Evolutionary conservation across 1,284 basidiomycete genomes (phyloP).

Genomic region (Thelephora terrestris): DNA sequence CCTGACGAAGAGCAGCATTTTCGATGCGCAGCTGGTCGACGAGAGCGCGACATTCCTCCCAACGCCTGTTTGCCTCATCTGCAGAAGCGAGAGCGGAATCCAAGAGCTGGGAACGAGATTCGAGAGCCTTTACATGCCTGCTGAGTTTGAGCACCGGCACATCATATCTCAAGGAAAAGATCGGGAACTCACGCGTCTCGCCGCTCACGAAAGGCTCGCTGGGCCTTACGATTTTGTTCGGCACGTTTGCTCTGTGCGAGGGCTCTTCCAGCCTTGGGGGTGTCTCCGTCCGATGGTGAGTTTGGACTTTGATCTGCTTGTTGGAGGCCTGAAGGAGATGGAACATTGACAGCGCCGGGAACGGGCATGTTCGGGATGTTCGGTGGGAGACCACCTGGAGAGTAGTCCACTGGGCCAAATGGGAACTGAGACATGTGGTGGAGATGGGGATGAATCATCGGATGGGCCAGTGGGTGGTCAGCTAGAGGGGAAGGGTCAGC

Average conservation of each 20-base stretch:
- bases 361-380: constrained; percentile 7
- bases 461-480: constrained; percentile 18
- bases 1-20: constrained; percentile 52
- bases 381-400: constrained; percentile 41
- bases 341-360: constrained; percentile 16
- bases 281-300: constrained; percentile 16
- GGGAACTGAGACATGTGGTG: constrained; percentile 14
- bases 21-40: constrained; percentile 76
- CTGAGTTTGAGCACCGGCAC: neutral
- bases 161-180: constrained; percentile 2
- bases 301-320: constrained; percentile 20
- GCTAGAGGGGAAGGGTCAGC: constrained; percentile 20
- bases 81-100: constrained; percentile 74
- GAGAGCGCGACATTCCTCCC: constrained; percentile 75
- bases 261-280: constrained; percentile 32
- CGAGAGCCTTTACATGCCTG: constrained; percentile 76
- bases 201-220: constrained; percentile 75
- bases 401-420: constrained; percentile 29
- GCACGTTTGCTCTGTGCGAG: constrained; percentile 73
- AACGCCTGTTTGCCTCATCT: constrained; percentile 75
- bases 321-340: constrained; percentile 17
- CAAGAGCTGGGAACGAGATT: constrained; percentile 70
- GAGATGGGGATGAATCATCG: constrained; percentile 18
- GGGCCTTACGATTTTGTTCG: constrained; percentile 80
- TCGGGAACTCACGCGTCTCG: constrained; percentile 62